These are phyloP conservation scores for Magnolia sinica DNA, from an alignment of 164 flowering plant species.

Conservation along the genomic window DNA sequence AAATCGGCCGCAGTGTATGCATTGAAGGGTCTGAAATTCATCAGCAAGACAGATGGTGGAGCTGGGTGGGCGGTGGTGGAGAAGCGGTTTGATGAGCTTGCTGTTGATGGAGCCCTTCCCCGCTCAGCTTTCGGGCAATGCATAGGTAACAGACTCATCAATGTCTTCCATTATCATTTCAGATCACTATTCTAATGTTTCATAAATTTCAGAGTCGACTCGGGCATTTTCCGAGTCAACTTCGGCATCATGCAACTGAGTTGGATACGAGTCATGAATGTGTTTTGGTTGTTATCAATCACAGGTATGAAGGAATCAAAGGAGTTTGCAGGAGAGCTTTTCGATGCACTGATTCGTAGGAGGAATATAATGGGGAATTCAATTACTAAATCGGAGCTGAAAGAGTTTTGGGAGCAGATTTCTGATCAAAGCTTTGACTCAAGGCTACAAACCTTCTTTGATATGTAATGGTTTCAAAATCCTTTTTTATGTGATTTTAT, in stretches of 20 bases:
- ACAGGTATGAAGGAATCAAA: conserved; percentile 62
- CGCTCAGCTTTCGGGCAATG: conserved; percentile 47
- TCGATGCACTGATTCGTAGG: conserved; percentile 47
- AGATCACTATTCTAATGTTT: too few relatives aligned
- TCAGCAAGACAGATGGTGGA: conserved; percentile 55
- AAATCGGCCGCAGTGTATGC: conserved; percentile 86
- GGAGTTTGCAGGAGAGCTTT: conserved; percentile 54
- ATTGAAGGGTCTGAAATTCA: conserved; percentile 83
- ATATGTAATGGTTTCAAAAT: conserved; percentile 36
- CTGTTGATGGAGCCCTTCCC: conserved; percentile 37
- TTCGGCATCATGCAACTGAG: background rate
- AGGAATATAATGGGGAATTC: conserved; percentile 37
- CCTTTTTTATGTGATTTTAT: background rate
- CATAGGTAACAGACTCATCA: conserved; percentile 36
- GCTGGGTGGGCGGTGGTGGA: conserved; percentile 66
- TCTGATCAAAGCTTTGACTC: conserved; percentile 67
- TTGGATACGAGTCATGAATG: background rate
- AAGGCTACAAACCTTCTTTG: conserved; percentile 63
- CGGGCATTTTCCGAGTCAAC: too few relatives aligned
- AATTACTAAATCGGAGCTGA: conserved; percentile 36
- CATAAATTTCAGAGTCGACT: too few relatives aligned
- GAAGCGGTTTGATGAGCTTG: conserved; percentile 37
- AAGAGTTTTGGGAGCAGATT: conserved; percentile 63
- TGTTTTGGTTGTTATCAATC: background rate
- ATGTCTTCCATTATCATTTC: background rate